Base-by-base conservation (phyloP, 768 basidiomycete genomes). In the Lentinula edodes region DNA sequence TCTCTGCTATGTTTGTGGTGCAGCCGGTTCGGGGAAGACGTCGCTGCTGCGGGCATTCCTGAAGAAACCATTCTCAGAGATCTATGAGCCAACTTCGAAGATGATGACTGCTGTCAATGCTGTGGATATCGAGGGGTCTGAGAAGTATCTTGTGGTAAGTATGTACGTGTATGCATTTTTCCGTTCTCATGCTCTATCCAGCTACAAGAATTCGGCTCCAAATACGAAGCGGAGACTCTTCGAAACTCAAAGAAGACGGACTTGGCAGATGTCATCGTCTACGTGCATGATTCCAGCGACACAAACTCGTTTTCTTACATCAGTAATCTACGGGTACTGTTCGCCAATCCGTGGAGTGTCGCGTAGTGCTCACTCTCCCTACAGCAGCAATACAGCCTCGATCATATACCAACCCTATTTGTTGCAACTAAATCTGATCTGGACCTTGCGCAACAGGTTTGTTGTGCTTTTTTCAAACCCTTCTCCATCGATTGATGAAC, bases 301-400 rank as follows among this genome's bases (percentile, higher is more conserved):
- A 98, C 96, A 43, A 98, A 99, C 75, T 97, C 94, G 9, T 99
- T 99, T 73, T 95, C 93, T 52, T 97, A 98, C 75, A 94, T 99
- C 72, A 95, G 93, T 67, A 97, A 96, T 76, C 78, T 98, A 68
- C 85, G 96, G 72, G 95, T 96, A 71, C 67, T 23, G 72, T 73
- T 58, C 9, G 52, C 35, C 59, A 52, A 45, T 5, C 39, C 41
- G 39, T 20, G 16, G 32, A 20, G 28, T 36, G 6, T 9, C 36
- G 23, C n/a, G 13, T 35, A 45, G 61, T 60, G 62, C 67, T 70
- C 66, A 67, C 61, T 36, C 51, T 42, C 39, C 69, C 50, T 58
- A 39, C 74, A 97, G 94, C 95, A 98, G 92, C 94, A 95, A 83
- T 96, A 98, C 72, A 93, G 85, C 65, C 78, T 97, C 35, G 94